Evolutionary conservation across 1,284 basidiomycete species (phyloP).

Genomic region (Naganishia sp.): DNA sequence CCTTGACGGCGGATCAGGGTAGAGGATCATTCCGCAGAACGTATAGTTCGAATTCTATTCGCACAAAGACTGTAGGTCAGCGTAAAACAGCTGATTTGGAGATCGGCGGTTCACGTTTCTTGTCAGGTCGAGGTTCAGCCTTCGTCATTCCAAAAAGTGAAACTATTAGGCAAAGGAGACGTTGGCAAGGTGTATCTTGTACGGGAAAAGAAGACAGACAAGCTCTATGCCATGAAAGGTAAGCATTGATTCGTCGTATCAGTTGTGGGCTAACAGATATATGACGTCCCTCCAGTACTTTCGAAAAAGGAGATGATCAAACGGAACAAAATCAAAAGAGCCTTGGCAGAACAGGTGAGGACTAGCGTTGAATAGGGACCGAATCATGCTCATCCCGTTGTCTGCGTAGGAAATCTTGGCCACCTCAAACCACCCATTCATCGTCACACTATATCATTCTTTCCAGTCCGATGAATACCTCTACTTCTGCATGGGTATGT

Average conservation of each 20-base stretch:
- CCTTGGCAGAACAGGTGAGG: constrained; percentile 78
- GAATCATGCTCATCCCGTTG: not conserved
- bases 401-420: constrained; percentile 74
- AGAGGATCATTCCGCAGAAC: constrained; percentile 83
- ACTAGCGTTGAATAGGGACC: not conserved
- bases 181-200: constrained; percentile 96
- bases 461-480: constrained; percentile 97
- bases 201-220: constrained; percentile 88
- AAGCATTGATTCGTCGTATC: constrained; percentile 30
- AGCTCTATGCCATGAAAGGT: constrained; percentile 97
- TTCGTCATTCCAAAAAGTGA: constrained; percentile 88
- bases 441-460: constrained; percentile 94
- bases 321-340: constrained; percentile 96
- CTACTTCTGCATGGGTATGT: constrained; percentile 88
- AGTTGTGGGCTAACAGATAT: not conserved
- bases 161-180: constrained; percentile 92
- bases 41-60: constrained; percentile 97
- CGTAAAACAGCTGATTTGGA: too few relatives aligned
- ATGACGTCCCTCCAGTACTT: constrained; percentile 62
- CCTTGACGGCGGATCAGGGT: constrained; percentile 45
- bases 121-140: constrained; percentile 83
- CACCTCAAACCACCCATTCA: constrained; percentile 95
- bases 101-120: not conserved
- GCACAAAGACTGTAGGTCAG: constrained; percentile 74
- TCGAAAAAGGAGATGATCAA: constrained; percentile 99